phyloP scores from a whole-genome alignment of 495 filamentous ascomycete species.

The Aspergillus egyptiacus region DNA sequence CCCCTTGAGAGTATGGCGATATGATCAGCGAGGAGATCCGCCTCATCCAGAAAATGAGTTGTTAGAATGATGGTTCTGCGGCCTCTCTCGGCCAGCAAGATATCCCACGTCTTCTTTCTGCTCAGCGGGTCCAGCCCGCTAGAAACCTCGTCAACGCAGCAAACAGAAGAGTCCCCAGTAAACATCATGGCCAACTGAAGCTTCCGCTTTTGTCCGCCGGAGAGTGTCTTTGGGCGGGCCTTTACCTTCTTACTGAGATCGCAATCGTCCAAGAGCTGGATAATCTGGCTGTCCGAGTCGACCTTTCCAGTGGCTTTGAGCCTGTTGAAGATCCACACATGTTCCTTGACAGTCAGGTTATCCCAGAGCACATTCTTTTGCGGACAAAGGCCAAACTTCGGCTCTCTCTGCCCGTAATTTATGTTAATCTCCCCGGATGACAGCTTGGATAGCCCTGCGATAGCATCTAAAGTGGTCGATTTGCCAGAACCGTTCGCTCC shows the following conservation, averaged over 20 bases:
- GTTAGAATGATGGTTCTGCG: conserved; percentile 74
- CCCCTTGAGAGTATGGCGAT: conserved; percentile 75
- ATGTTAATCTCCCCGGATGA: conserved; percentile 66
- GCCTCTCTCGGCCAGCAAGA: conserved; percentile 73
- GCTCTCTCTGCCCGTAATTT: conserved; percentile 48
- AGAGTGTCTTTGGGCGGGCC: conserved; percentile 62
- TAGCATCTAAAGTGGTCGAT: conserved; percentile 78
- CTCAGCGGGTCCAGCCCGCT: conserved; percentile 77
- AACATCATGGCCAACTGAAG: conserved; percentile 93
- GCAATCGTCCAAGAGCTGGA: conserved; percentile 55
- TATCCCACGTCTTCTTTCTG: conserved; percentile 83
- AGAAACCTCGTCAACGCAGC: conserved; percentile 84
- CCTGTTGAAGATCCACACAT: conserved; percentile 69
- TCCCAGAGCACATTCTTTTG: conserved; percentile 91
- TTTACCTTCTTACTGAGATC: conserved; percentile 66
- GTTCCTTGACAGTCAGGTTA: conserved; percentile 72
- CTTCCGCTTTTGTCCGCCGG: conserved; percentile 84
- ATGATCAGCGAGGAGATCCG: conserved; percentile 67
- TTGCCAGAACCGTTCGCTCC: conserved; percentile 87
- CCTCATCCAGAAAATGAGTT: conserved; percentile 79
- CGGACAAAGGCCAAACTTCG: conserved; percentile 79
- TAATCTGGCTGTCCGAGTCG: conserved; percentile 50
- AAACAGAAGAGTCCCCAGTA: conserved; percentile 75
- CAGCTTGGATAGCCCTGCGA: conserved; percentile 69
- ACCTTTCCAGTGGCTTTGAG: conserved; percentile 56